These are phyloP conservation scores for Tuber brumale DNA, from an alignment of 495 filamentous ascomycete genomes.

Conservation along the genomic window DNA sequence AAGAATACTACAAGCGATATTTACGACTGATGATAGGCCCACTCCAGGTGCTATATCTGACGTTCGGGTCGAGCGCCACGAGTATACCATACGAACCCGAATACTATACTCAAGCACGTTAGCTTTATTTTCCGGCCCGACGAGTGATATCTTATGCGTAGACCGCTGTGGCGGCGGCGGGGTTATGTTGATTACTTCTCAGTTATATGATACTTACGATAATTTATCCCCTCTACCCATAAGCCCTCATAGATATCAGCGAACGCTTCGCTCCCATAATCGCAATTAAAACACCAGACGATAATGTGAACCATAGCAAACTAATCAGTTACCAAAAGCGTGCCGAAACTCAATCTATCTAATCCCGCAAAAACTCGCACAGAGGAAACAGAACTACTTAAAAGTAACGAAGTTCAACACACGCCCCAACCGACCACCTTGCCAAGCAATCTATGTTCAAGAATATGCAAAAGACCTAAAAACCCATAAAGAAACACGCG, in stretches of 20 bases:
- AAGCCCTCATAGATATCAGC: no score
- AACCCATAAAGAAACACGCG: not conserved
- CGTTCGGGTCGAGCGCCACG: no score
- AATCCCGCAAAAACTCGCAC: not conserved
- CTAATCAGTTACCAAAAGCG: not conserved
- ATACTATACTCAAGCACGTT: no score
- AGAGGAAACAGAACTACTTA: not conserved
- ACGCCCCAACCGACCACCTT: not conserved
- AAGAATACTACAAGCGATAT: no score
- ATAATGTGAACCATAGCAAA: not conserved
- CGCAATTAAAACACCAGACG: not conserved
- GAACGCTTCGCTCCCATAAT: not conserved
- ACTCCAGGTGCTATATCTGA: no score
- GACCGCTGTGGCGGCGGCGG: no score
- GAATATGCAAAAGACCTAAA: not conserved
- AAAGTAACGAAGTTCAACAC: not conserved
- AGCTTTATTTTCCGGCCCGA: no score
- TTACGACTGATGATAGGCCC: no score
- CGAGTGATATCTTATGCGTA: not conserved
- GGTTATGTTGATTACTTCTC: no score
- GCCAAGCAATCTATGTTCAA: not conserved
- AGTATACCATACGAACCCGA: no score
- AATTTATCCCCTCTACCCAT: no score
- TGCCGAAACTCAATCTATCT: not conserved
- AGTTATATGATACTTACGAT: no score